A percentile compares a stretch with the other conserved stretches of the same genome.
phyloP scores from a whole-genome alignment of 2,329 filamentous ascomycete genomes.

The Trichoderma sp. region DNA sequence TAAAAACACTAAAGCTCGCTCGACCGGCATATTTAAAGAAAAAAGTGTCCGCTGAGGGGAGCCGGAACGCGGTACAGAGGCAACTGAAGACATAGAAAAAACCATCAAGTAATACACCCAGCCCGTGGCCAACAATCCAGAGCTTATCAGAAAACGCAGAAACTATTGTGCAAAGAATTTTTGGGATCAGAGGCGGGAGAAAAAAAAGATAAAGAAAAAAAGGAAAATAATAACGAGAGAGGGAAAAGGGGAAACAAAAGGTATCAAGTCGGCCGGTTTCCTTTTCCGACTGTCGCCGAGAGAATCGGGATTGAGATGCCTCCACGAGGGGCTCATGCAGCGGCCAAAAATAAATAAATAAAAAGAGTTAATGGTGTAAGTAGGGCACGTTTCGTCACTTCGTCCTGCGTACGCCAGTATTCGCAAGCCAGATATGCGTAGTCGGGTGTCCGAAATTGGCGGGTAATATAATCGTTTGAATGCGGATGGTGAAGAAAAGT shows the following conservation, averaged over 20 bases:
- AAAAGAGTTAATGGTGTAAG: constrained; percentile 34
- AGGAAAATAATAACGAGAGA: constrained; percentile 7
- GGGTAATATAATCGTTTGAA: constrained; percentile 36
- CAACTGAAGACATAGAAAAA: constrained; percentile 35
- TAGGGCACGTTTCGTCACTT: constrained; percentile 42
- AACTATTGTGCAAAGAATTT: constrained; percentile 40
- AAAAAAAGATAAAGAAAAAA: constrained; percentile 26
- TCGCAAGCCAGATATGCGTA: constrained; percentile 37
- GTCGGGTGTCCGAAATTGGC: constrained; percentile 33
- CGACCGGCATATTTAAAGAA: constrained; percentile 2
- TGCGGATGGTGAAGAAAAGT: constrained; percentile 32
- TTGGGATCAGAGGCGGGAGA: constrained; percentile 29
- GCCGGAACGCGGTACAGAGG: constrained; percentile 30
- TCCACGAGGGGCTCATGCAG: constrained; percentile 29
- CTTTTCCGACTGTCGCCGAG: constrained; percentile 30
- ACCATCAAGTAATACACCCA: constrained; percentile 41
- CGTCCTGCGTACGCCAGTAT: constrained; percentile 42
- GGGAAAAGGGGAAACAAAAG: constrained; percentile 30
- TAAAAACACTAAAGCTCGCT: constrained; percentile 16
- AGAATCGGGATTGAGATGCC: constrained; percentile 27
- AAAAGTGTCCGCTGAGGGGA: constrained; percentile 11
- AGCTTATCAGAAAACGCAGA: constrained; percentile 30
- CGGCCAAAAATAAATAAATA: constrained; percentile 14
- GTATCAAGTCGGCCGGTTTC: constrained; percentile 39
- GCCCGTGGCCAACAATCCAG: constrained; percentile 35